A percentile compares a stretch with the other conserved stretches of the same genome.
These are phyloP conservation scores for Nigrospora osmanthi DNA, from an alignment of 2,329 filamentous ascomycete genomes.

Conservation along the genomic window DNA sequence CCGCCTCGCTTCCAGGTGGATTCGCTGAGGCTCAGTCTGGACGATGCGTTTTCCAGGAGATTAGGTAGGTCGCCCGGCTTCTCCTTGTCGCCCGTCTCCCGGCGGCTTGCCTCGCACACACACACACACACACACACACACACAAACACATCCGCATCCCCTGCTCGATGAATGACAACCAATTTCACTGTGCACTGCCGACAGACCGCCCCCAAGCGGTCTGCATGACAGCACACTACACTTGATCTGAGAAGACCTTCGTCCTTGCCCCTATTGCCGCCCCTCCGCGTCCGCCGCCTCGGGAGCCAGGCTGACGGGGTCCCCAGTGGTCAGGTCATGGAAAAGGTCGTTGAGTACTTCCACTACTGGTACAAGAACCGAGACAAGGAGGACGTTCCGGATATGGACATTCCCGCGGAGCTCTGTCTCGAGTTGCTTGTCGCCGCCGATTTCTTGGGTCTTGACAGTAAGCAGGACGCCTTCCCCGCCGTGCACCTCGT, in stretches of 20 bases:
- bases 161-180: background rate
- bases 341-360: conserved; percentile 77
- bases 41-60: conserved; percentile 61
- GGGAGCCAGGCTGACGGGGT: background rate
- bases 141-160: too few relatives aligned
- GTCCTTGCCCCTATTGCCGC: conserved; percentile 2
- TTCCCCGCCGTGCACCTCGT: background rate
- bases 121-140: too few relatives aligned
- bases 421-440: conserved; percentile 70
- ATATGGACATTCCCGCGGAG: conserved; percentile 75
- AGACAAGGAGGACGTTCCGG: conserved; percentile 63
- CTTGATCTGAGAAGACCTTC: conserved; percentile 49
- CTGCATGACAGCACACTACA: conserved; percentile 50
- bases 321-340: conserved; percentile 61
- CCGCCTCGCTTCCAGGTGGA: conserved; percentile 33
- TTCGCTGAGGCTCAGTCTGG: conserved; percentile 60
- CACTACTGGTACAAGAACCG: conserved; percentile 73
- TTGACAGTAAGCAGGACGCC: conserved; percentile 45
- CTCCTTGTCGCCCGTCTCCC: background rate
- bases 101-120: background rate
- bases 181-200: conserved; percentile 35
- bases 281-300: too few relatives aligned
- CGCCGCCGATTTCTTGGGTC: conserved; percentile 67
- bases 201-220: conserved; percentile 36
- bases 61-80: conserved; percentile 50